A percentile compares a stretch with the other conserved stretches of the same genome.
These are phyloP conservation scores for Didymella arachidicola DNA, from an alignment of 2,329 filamentous ascomycete species.

Conservation along the genomic window DNA sequence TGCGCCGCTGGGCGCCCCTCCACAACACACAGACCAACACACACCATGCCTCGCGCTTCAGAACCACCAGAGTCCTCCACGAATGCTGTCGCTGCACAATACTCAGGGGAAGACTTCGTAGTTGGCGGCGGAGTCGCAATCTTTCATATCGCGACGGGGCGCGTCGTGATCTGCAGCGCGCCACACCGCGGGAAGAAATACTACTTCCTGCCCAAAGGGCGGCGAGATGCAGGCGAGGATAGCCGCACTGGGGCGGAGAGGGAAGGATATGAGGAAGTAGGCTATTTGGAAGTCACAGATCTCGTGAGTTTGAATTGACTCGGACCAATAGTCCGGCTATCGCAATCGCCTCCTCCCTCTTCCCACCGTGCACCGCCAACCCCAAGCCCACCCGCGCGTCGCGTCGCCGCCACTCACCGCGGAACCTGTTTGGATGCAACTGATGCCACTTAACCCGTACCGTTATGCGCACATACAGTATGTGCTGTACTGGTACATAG, in stretches of 20 bases:
- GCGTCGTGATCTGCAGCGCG: constrained; percentile 60
- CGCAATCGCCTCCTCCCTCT: constrained; percentile 59
- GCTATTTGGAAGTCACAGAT: too few relatives aligned
- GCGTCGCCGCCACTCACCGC: constrained; percentile 41
- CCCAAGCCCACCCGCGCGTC: constrained; percentile 47
- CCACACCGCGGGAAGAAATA: constrained; percentile 41
- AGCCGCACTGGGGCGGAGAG: constrained; percentile 54
- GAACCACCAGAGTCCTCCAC: constrained; percentile 17
- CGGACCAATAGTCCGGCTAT: constrained; percentile 52
- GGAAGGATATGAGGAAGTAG: constrained; percentile 60
- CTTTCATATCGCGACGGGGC: constrained; percentile 56
- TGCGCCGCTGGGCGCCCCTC: neutral
- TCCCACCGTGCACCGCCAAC: constrained; percentile 55
- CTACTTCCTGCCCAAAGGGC: constrained; percentile 60
- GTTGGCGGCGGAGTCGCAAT: constrained; percentile 56
- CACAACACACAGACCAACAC: neutral
- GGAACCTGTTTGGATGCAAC: constrained; percentile 58
- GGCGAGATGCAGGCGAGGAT: constrained; percentile 58
- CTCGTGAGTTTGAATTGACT: too few relatives aligned
- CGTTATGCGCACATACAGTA: constrained; percentile 47
- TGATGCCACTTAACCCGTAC: constrained; percentile 43
- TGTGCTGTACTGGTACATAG: constrained; percentile 58
- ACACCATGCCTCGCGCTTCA: constrained; percentile 19
- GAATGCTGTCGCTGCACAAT: constrained; percentile 37
- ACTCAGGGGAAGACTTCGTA: constrained; percentile 39